phyloP scores from a whole-genome alignment of 2,329 filamentous ascomycete species.

The Colletotrichum gigasporum region DNA sequence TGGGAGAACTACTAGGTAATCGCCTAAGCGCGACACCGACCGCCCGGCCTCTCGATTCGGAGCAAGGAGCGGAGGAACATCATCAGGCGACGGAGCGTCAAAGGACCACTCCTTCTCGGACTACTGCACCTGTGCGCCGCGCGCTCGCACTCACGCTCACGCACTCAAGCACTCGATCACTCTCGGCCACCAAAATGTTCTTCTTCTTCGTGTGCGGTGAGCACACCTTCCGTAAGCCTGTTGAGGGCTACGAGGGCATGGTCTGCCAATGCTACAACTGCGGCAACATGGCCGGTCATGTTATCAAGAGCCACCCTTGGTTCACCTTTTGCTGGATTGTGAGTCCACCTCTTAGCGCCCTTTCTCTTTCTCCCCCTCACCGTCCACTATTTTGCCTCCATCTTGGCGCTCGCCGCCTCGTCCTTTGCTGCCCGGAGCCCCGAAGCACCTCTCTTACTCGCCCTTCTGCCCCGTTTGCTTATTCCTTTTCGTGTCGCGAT shows the following conservation, averaged over 20 bases:
- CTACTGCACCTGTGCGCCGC: conserved; percentile 18
- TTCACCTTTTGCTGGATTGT: conserved; percentile 84
- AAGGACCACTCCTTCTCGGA: background rate
- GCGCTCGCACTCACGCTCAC: background rate
- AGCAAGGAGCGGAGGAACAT: background rate
- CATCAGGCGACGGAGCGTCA: background rate
- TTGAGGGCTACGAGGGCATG: conserved; percentile 69
- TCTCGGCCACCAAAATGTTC: conserved; percentile 56
- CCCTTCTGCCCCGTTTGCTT: background rate
- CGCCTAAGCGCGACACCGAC: background rate
- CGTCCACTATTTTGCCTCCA: no score
- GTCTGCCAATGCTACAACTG: conserved; percentile 73
- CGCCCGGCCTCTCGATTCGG: background rate
- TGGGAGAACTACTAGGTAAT: no score
- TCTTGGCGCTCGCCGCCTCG: no score
- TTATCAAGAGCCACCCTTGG: conserved; percentile 74
- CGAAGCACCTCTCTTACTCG: no score
- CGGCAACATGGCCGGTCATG: conserved; percentile 69
- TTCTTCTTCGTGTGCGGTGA: conserved; percentile 71
- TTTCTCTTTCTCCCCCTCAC: background rate
- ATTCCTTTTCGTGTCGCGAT: background rate
- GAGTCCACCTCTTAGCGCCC: conserved; percentile 39
- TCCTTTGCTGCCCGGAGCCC: no score
- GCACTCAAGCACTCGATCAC: background rate
- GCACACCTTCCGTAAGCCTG: conserved; percentile 67